These are phyloP conservation scores for Gastrolobium bilobum DNA, from an alignment of 306 rosid genomes.

Conservation along the genomic window DNA sequence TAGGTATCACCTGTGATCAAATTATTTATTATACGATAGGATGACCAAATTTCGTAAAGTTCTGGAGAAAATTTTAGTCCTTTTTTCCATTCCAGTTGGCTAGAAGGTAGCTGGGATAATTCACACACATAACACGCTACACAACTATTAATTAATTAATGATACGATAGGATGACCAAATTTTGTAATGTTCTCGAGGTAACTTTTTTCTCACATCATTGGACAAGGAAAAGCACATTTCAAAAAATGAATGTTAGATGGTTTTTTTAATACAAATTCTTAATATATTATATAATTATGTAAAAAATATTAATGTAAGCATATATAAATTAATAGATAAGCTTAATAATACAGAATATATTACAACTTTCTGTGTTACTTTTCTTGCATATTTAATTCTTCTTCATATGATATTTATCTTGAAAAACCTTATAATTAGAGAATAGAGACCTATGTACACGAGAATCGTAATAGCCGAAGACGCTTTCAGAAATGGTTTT, in stretches of 20 bases:
- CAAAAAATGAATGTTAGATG: neutral
- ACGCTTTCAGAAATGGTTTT: constrained; percentile 9
- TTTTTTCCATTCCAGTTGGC: neutral
- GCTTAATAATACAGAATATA: neutral
- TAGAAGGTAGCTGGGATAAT: neutral
- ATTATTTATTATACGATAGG: too few species aligned
- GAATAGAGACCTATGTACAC: too few species aligned
- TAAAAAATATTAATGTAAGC: neutral
- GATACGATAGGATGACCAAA: neutral
- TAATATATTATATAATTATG: too few species aligned
- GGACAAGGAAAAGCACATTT: neutral
- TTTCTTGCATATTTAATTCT: too few species aligned
- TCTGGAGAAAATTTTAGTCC: neutral
- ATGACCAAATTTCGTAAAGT: too few species aligned
- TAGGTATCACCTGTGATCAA: too few species aligned
- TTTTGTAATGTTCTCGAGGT: neutral
- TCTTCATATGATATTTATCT: too few species aligned
- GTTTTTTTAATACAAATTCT: neutral
- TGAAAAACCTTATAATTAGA: too few species aligned
- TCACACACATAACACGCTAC: too few species aligned
- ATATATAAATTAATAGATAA: neutral
- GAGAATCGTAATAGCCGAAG: neutral
- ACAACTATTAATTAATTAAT: neutral
- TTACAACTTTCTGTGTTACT: too few species aligned
- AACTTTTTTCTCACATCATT: neutral